Evolutionary conservation across 768 basidiomycete species (phyloP).

Genomic region (Lentinula lateritia): DNA sequence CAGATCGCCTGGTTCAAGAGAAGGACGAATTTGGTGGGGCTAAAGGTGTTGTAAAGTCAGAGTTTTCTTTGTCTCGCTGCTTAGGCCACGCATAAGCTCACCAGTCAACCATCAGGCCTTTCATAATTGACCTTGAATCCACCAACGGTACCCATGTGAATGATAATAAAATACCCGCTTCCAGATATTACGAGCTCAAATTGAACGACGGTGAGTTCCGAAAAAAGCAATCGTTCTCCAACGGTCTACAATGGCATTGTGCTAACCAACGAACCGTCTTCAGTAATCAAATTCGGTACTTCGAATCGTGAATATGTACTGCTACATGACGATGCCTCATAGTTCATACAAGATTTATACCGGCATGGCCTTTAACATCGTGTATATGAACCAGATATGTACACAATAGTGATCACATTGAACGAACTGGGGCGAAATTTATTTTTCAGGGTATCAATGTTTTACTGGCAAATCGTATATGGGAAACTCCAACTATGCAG

Average conservation of each 20-base stretch:
- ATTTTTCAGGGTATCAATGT: background rate
- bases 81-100: background rate
- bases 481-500: too few species aligned
- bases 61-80: slow-evolving; percentile 11
- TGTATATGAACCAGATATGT: too few species aligned
- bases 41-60: slow-evolving; percentile 82
- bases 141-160: slow-evolving; percentile 96
- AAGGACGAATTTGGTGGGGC: slow-evolving; percentile 82
- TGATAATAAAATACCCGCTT: slow-evolving; percentile 74
- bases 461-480: too few species aligned
- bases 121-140: slow-evolving; percentile 97
- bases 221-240: background rate
- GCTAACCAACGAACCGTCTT: slow-evolving; percentile 9
- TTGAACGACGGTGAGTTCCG: slow-evolving; percentile 63
- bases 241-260: background rate
- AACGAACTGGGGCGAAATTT: background rate
- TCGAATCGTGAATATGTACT: slow-evolving; percentile 82
- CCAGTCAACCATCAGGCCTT: slow-evolving; percentile 56
- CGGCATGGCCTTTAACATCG: too few species aligned
- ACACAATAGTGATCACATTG: background rate
- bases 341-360: background rate
- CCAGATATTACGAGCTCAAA: slow-evolving; percentile 83
- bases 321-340: slow-evolving; percentile 69
- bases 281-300: slow-evolving; percentile 84
- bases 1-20: slow-evolving; percentile 79